Conservation (phyloP, 306 rosid genomes). For the peach (Prunus persica) region DNA sequence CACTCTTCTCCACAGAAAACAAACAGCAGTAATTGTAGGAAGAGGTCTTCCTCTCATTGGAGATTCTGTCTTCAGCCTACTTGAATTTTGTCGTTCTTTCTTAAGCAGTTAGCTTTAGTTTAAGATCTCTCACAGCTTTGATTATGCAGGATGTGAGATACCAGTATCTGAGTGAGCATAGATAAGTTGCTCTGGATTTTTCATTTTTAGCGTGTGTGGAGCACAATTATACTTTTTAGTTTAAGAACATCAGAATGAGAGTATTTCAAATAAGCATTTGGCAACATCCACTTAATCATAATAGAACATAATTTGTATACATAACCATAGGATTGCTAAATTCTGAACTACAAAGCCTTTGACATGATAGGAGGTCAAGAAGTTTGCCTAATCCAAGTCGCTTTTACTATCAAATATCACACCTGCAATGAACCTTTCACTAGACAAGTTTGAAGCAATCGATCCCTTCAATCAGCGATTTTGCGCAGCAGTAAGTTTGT, state of each 20-base stretch:
- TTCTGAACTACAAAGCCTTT: no score
- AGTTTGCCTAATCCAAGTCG: no score
- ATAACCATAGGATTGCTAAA: neutral
- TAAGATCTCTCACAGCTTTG: neutral
- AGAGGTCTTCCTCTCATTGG: constrained; percentile 35
- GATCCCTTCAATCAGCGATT: neutral
- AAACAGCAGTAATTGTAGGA: constrained; percentile 21
- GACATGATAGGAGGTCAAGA: no score
- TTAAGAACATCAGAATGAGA: neutral
- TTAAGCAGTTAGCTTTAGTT: neutral
- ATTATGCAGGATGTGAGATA: neutral
- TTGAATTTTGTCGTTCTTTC: constrained; percentile 14
- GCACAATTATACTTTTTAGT: neutral
- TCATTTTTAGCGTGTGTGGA: neutral
- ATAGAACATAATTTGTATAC: neutral
- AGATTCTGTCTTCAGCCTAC: constrained; percentile 42
- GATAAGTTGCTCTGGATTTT: neutral
- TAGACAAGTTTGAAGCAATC: neutral
- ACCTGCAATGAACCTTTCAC: neutral
- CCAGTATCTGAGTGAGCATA: neutral
- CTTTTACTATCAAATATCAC: neutral
- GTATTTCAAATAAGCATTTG: neutral
- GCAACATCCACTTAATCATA: neutral
- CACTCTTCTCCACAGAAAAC: constrained; percentile 55
- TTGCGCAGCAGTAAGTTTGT: neutral